Evolutionary conservation across 108 stramenopile species (phyloP).

Genomic region (Skeletonema menzelii): DNA sequence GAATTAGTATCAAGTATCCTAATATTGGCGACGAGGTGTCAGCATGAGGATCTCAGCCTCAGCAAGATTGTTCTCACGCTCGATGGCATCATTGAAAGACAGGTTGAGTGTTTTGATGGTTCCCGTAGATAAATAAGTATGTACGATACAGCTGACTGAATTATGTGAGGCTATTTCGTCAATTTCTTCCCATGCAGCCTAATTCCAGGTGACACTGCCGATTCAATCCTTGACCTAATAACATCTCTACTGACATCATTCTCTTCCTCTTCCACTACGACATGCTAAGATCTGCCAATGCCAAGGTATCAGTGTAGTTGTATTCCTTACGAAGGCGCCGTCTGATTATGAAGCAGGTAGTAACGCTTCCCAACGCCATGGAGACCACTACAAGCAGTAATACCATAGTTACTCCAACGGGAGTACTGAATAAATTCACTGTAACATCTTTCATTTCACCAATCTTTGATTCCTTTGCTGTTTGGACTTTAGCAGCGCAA

Average conservation of each 20-base stretch:
- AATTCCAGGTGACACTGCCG: conserved; percentile 3
- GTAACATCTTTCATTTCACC: conserved; percentile 19
- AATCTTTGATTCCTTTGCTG: not conserved
- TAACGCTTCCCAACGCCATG: conserved; percentile 18
- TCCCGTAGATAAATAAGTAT: too few relatives aligned
- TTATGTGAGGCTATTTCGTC: conserved; percentile 20
- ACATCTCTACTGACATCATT: not conserved
- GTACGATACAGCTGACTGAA: not conserved
- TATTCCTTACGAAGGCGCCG: conserved; percentile 15
- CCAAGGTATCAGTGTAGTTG: not conserved
- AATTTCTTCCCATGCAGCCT: not conserved
- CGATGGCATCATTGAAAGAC: too few relatives aligned
- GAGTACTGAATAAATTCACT: conserved; percentile 6
- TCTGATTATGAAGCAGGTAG: conserved; percentile 18
- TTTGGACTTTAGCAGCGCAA: conserved; percentile 25
- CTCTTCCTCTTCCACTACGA: conserved; percentile 6
- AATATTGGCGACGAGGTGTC: too few relatives aligned
- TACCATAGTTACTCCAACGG: conserved; percentile 16
- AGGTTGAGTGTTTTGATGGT: too few relatives aligned
- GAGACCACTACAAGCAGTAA: conserved; percentile 10
- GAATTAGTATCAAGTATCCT: too few relatives aligned
- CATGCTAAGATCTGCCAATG: conserved; percentile 32
- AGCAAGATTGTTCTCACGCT: too few relatives aligned
- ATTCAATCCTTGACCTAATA: conserved; percentile 8
- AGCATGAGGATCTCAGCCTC: too few relatives aligned